Conservation (phyloP, 2,329 filamentous ascomycete genomes). For the Fusarium begoniae region DNA sequence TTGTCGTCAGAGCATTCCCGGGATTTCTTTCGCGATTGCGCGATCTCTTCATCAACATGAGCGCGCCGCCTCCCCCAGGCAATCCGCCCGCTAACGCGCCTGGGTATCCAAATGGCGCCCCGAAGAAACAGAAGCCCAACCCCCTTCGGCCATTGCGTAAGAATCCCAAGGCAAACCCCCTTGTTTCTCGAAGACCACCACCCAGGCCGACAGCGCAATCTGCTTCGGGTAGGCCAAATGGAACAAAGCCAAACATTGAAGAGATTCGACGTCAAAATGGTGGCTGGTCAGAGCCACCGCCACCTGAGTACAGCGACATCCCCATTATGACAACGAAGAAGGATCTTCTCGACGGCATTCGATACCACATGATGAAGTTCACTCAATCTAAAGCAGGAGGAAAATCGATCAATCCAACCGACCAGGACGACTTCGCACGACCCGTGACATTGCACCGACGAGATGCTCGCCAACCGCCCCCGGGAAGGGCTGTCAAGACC, state of each 20-base stretch:
- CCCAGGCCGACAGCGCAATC: conserved; percentile 39
- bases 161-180: conserved; percentile 64
- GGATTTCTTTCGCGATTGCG: not conserved
- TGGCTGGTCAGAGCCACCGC: conserved; percentile 66
- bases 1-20: conserved; percentile 11
- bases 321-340: conserved; percentile 87
- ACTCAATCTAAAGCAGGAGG: conserved; percentile 63
- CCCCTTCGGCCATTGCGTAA: conserved; percentile 53
- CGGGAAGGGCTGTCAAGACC: conserved; percentile 70
- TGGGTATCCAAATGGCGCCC: conserved; percentile 47
- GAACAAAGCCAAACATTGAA: conserved; percentile 50
- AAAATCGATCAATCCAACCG: conserved; percentile 73
- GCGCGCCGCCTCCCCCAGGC: conserved; percentile 50
- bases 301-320: conserved; percentile 60
- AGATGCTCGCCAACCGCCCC: conserved; percentile 77
- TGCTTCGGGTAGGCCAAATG: conserved; percentile 39
- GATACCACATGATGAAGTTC: conserved; percentile 89
- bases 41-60: conserved; percentile 50
- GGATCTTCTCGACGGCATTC: conserved; percentile 78
- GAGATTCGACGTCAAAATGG: conserved; percentile 57
- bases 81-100: conserved; percentile 41
- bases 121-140: conserved; percentile 46
- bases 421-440: conserved; percentile 82
- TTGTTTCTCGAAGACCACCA: conserved; percentile 64
- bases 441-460: conserved; percentile 90